phyloP scores from a whole-genome alignment of 2,329 filamentous ascomycete species.

The Trichoderma breve region DNA sequence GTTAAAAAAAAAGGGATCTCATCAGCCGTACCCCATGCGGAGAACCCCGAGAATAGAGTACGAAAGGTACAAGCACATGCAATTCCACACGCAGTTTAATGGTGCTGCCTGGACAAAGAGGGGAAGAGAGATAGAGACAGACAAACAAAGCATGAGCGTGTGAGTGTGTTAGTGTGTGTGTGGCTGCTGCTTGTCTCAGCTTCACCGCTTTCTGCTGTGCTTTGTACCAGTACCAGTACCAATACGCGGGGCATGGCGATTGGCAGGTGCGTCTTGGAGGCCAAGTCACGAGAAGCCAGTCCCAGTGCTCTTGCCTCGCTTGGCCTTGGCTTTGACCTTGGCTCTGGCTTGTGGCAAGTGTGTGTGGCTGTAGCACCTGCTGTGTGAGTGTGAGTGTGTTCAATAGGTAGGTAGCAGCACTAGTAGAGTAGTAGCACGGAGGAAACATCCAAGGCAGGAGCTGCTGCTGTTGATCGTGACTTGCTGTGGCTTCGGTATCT shows the following conservation, averaged over 20 bases:
- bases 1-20: not conserved
- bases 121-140: not conserved
- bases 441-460: not conserved
- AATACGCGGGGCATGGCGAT: not conserved
- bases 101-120: not conserved
- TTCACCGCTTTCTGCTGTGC: slow-evolving; percentile 12
- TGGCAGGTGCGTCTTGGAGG: not conserved
- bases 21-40: not conserved
- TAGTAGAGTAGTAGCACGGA: not conserved
- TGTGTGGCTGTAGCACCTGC: not conserved
- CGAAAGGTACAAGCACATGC: not conserved
- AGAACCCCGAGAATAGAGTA: not conserved
- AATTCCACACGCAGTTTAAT: not conserved
- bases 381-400: not conserved
- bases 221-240: not conserved
- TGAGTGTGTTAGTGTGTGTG: not conserved
- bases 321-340: not conserved
- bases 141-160: not conserved
- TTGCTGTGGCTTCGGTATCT: not conserved
- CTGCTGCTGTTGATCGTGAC: not conserved
- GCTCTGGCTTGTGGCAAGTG: not conserved
- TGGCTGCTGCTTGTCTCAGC: slow-evolving; percentile 1
- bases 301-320: not conserved
- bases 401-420: not conserved
- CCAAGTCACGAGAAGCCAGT: not conserved